Base-by-base conservation (phyloP, 805 yeast genomes). In the Wickerhamiella domercqiae region DNA sequence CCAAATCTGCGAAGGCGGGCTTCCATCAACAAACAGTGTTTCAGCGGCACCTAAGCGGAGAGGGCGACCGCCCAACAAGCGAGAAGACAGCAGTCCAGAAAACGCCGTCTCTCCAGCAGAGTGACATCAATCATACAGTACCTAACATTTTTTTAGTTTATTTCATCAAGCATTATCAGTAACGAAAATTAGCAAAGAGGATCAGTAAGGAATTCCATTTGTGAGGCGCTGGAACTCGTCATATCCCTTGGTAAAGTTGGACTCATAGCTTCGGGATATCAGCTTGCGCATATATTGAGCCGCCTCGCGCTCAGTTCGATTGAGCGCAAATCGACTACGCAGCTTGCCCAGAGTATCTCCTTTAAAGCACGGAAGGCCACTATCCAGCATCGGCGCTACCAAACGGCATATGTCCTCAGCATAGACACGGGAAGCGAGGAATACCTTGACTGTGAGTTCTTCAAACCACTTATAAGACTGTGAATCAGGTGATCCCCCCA, bases 201-300 rank as follows among this genome's bases (percentile, higher is more conserved):
- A 46, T 43, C 50, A 86, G 53, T 86, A 87, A 14, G 98, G 98
- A 56, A 90, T 90, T 41, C 99, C 99, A 52, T 90, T 90, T 26
- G 98, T 90, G 47, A 90, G 57, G 51, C 93, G 68, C 61, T 90
- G 99, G 73, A 90, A 90, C 62, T 86, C 96, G 55, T 90, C 99
- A 58, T 90, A 90, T 16, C 95, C 97, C 53, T 77, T 80, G 25
- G 98, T 90, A 52, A 78, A 83, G 50, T 73, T 62, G 59, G 93
- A 79, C 57, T 87, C 97, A 57, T 74, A 78, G 41, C 93, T 75
- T 61, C 77, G 79, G 46, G 65, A 67, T 44, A 90, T 76, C 60
- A 90, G 68, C 2, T 73, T 68, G 45, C 80, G 69, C 74, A 90
- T 78, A 47, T 67, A 71, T 25, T 63, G 51, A 7, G 93, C 83